These are phyloP conservation scores for Silene latifolia DNA, from an alignment of 148 eudicot species.

Conservation along the genomic window DNA sequence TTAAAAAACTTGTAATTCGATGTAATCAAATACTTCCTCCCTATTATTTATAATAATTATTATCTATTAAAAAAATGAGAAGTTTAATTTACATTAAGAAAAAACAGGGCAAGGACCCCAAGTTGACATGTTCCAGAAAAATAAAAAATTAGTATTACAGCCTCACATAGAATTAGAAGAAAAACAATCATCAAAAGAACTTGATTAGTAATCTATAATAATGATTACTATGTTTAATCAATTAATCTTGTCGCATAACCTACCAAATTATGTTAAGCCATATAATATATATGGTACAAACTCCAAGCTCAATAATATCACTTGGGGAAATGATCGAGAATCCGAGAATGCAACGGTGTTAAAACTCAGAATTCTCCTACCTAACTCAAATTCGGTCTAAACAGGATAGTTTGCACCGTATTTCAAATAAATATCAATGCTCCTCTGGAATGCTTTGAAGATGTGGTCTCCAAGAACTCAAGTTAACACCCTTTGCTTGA, in stretches of 20 bases:
- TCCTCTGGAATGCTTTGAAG: conserved; percentile 76
- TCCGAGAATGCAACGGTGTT: neutral
- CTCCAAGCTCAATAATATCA: neutral
- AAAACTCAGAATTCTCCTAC: neutral
- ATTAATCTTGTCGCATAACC: neutral
- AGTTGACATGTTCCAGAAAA: too few relatives aligned
- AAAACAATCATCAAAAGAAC: neutral
- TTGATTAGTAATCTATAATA: conserved; percentile 6
- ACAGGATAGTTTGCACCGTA: neutral
- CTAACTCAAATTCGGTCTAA: neutral
- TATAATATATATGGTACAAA: neutral
- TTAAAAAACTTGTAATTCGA: too few relatives aligned
- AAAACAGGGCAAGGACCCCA: too few relatives aligned
- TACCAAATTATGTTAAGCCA: conserved; percentile 11
- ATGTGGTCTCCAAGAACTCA: conserved; percentile 51
- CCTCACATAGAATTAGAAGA: neutral
- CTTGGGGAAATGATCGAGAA: neutral
- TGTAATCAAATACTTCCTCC: too few relatives aligned
- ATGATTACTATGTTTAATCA: conserved; percentile 3
- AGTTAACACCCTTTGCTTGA: conserved; percentile 10
- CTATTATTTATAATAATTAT: too few relatives aligned
- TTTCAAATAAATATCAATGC: neutral
- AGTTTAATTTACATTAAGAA: too few relatives aligned
- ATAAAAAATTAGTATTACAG: neutral
- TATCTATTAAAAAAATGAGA: too few relatives aligned